A percentile compares a stretch with the other conserved stretches of the same genome.
These are phyloP conservation scores for Diaporthe vexans DNA, from an alignment of 2,329 filamentous ascomycete genomes.

Conservation along the genomic window DNA sequence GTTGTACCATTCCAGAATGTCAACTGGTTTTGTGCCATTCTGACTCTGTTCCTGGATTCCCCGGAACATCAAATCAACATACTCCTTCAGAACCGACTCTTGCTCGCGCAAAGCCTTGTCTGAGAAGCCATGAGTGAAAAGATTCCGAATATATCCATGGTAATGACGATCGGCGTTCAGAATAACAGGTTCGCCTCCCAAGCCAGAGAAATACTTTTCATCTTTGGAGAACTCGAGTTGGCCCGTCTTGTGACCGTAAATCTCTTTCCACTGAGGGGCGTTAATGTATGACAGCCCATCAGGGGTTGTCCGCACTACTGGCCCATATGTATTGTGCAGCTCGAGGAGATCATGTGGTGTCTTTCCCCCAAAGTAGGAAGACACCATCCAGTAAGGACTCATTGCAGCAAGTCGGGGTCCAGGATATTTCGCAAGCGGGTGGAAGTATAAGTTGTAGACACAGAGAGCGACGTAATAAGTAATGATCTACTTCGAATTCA, in stretches of 20 bases:
- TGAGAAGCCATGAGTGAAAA: not conserved
- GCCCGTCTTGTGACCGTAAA: slow-evolving; percentile 27
- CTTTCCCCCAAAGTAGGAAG: slow-evolving; percentile 41
- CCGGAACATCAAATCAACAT: slow-evolving; percentile 3
- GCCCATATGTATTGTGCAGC: not conserved
- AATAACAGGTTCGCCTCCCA: not conserved
- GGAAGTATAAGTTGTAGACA: slow-evolving; percentile 22
- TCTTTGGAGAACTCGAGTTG: slow-evolving; percentile 40
- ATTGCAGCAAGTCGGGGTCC: slow-evolving; percentile 16
- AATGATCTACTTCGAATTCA: not conserved
- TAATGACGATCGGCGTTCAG: slow-evolving; percentile 1
- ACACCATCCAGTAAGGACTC: slow-evolving; percentile 42
- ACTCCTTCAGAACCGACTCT: not conserved
- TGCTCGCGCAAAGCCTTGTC: slow-evolving; percentile 6
- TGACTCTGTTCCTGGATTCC: not conserved
- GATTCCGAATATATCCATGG: slow-evolving; percentile 9
- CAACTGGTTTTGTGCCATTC: not conserved
- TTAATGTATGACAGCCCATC: slow-evolving; percentile 26
- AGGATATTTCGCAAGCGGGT: slow-evolving; percentile 19
- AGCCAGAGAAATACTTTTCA: not conserved
- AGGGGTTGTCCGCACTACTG: slow-evolving; percentile 11
- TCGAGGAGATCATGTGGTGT: slow-evolving; percentile 40
- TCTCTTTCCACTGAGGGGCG: slow-evolving; percentile 35
- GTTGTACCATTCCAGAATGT: not conserved
- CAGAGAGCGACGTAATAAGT: not conserved